Evolutionary conservation across 2,329 filamentous ascomycete genomes (phyloP).

Genomic region (Botryotinia narcissicola): DNA sequence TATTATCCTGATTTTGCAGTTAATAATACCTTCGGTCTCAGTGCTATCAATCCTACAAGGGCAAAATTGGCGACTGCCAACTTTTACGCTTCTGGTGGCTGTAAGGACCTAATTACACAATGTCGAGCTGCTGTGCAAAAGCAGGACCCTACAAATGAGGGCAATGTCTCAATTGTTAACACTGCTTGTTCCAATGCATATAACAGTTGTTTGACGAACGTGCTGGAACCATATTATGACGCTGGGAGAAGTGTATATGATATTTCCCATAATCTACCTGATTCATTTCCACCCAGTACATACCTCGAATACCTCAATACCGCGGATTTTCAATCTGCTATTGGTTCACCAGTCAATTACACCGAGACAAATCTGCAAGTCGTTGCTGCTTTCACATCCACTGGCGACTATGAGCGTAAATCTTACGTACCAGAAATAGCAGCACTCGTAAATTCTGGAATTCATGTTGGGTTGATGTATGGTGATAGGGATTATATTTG

Average conservation of each 20-base stretch:
- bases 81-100: slow-evolving; percentile 51
- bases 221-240: slow-evolving; percentile 39
- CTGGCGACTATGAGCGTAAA: slow-evolving; percentile 62
- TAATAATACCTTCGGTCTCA: slow-evolving; percentile 65
- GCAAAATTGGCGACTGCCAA: slow-evolving; percentile 47
- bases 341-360: slow-evolving; percentile 63
- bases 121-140: slow-evolving; percentile 48
- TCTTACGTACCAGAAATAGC: slow-evolving; percentile 60
- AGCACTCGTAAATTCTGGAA: slow-evolving; percentile 57
- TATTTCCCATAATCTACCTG: slow-evolving; percentile 40
- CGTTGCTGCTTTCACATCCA: slow-evolving; percentile 46
- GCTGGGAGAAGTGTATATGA: slow-evolving; percentile 40
- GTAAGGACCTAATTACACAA: slow-evolving; percentile 49
- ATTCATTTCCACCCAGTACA: slow-evolving; percentile 62
- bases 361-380: slow-evolving; percentile 51
- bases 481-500: slow-evolving; percentile 63
- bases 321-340: slow-evolving; percentile 55
- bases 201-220: slow-evolving; percentile 37
- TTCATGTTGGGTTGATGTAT: slow-evolving; percentile 71
- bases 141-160: slow-evolving; percentile 45
- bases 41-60: slow-evolving; percentile 52
- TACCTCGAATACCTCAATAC: slow-evolving; percentile 66
- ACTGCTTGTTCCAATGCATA: slow-evolving; percentile 39
- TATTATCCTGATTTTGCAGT: slow-evolving; percentile 56
- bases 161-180: slow-evolving; percentile 41